Evolutionary conservation across 2,329 filamentous ascomycete genomes (phyloP).

Genomic region (Cladosporium oxysporum): DNA sequence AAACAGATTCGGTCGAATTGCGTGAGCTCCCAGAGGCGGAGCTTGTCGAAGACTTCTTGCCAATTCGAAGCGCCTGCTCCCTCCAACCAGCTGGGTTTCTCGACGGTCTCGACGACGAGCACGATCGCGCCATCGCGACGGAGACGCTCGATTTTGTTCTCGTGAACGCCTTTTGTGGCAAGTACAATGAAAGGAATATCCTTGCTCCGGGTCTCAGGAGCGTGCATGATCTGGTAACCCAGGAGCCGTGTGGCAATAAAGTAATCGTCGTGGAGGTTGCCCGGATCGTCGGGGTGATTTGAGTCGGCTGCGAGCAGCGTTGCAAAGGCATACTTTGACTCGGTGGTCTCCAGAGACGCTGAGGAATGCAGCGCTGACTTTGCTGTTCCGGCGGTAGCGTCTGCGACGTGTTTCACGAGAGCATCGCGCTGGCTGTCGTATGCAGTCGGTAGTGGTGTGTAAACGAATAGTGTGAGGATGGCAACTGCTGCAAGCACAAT

Average conservation of each 20-base stretch:
- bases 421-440: conserved; percentile 18
- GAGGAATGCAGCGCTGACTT: not conserved
- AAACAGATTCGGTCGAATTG: conserved; percentile 41
- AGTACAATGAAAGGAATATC: conserved; percentile 36
- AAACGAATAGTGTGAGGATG: conserved; percentile 16
- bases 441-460: conserved; percentile 14
- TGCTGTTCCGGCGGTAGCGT: not conserved
- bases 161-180: conserved; percentile 31
- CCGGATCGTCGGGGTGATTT: conserved; percentile 21
- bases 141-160: conserved; percentile 31
- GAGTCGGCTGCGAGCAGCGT: conserved; percentile 32
- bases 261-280: conserved; percentile 32
- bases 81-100: conserved; percentile 20
- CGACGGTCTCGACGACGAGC: conserved; percentile 25
- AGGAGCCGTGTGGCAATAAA: conserved; percentile 36
- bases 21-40: conserved; percentile 42
- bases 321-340: conserved; percentile 32
- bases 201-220: conserved; percentile 31
- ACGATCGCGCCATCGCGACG: conserved; percentile 34
- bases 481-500: conserved; percentile 5
- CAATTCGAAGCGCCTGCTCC: conserved; percentile 27
- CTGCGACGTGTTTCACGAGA: conserved; percentile 15
- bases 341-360: conserved; percentile 2
- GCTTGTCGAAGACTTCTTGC: conserved; percentile 42
- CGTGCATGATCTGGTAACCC: conserved; percentile 36